Evolutionary conservation across 2,329 filamentous ascomycete species (phyloP).

Genomic region (Plectosphaerella sp.): DNA sequence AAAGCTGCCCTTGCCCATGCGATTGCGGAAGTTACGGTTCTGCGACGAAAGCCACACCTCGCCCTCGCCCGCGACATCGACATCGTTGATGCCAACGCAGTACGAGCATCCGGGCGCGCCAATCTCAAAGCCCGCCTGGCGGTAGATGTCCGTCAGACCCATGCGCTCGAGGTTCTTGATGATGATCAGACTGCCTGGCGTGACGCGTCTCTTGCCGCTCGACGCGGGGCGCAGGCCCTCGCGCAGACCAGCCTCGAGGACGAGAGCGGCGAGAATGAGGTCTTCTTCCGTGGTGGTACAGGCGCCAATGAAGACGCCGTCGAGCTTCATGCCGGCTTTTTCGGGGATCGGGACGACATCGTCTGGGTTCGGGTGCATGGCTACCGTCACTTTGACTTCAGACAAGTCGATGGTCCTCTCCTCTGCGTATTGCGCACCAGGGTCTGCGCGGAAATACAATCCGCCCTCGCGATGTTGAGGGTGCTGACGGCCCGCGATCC

Average conservation of each 20-base stretch:
- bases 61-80: conserved; percentile 30
- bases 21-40: conserved; percentile 38
- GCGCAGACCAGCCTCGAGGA: conserved; percentile 30
- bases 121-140: conserved; percentile 32
- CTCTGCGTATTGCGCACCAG: conserved; percentile 27
- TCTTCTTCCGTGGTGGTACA: conserved; percentile 40
- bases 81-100: conserved; percentile 34
- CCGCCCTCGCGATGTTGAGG: conserved; percentile 22
- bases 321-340: conserved; percentile 22
- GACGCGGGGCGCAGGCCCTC: conserved; percentile 20
- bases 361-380: conserved; percentile 34
- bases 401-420: conserved; percentile 29
- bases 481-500: conserved; percentile 22
- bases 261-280: conserved; percentile 31
- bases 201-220: conserved; percentile 30
- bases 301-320: conserved; percentile 39
- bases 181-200: conserved; percentile 32
- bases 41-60: conserved; percentile 38
- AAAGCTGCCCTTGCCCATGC: conserved; percentile 31
- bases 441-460: conserved; percentile 32
- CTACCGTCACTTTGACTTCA: conserved; percentile 29
- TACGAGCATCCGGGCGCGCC: conserved; percentile 36
- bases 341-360: conserved; percentile 33
- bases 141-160: conserved; percentile 29
- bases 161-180: conserved; percentile 23